These are phyloP conservation scores for Rugonectria rugulosa DNA, from an alignment of 2,329 filamentous ascomycete genomes.

Conservation along the genomic window DNA sequence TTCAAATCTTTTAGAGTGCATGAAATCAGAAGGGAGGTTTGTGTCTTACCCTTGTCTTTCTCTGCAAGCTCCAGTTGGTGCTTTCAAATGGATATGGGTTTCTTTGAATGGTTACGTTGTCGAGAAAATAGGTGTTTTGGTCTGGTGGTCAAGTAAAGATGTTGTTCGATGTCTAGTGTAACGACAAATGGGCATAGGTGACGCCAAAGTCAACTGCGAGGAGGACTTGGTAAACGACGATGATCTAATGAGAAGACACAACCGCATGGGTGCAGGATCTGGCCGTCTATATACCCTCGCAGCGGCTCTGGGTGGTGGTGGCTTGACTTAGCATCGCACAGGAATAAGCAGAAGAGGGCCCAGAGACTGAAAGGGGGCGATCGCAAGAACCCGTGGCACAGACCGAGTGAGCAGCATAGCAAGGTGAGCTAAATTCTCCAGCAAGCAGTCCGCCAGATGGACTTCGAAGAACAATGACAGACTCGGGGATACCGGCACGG, in stretches of 20 bases:
- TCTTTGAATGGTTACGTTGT: conserved; percentile 19
- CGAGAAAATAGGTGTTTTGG: conserved; percentile 18
- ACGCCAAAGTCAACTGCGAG: conserved; percentile 29
- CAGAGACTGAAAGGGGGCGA: conserved; percentile 34
- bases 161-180: conserved; percentile 34
- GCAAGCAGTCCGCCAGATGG: conserved; percentile 34
- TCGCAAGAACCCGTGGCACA: conserved; percentile 37
- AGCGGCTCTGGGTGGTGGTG: conserved; percentile 37
- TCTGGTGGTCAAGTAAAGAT: conserved; percentile 25
- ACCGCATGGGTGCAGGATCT: conserved; percentile 44
- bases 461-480: conserved; percentile 34
- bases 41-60: conserved; percentile 34
- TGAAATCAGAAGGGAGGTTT: conserved; percentile 18
- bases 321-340: conserved; percentile 41
- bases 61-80: no score
- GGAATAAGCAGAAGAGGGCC: conserved; percentile 32
- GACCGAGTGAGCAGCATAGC: conserved; percentile 26
- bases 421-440: conserved; percentile 27
- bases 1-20: not conserved
- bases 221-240: conserved; percentile 29
- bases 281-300: conserved; percentile 50
- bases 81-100: conserved; percentile 1
- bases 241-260: conserved; percentile 37
- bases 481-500: conserved; percentile 40
- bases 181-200: conserved; percentile 28